phyloP scores from a whole-genome alignment of 768 basidiomycete genomes.

The Hebeloma cylindrosporum region DNA sequence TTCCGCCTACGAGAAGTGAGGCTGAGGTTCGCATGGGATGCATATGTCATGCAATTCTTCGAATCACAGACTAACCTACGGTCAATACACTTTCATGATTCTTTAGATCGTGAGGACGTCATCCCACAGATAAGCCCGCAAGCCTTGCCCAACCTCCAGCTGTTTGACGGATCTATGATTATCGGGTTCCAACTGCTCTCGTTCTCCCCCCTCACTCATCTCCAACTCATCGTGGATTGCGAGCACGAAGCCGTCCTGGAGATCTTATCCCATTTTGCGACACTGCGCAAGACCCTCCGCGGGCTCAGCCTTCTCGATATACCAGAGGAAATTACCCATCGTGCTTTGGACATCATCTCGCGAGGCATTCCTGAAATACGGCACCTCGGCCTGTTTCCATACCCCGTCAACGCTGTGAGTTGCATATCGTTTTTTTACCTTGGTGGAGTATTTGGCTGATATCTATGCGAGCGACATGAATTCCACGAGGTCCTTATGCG shows the following conservation, averaged over 20 bases:
- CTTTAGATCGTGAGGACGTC: constrained; percentile 18
- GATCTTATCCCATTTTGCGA: constrained; percentile 31
- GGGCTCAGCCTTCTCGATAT: constrained; percentile 32
- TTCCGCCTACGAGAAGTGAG: constrained; percentile 52
- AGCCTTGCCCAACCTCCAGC: constrained; percentile 39
- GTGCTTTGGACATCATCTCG: constrained; percentile 22
- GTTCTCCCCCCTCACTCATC: constrained; percentile 41
- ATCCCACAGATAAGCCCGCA: constrained; percentile 7
- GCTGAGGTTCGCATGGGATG: constrained; percentile 52
- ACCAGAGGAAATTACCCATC: constrained; percentile 23
- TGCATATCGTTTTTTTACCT: neutral
- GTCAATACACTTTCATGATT: constrained; percentile 34
- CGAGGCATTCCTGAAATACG: constrained; percentile 23
- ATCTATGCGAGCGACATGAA: constrained; percentile 26
- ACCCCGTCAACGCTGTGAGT: constrained; percentile 29
- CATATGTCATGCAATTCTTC: constrained; percentile 46
- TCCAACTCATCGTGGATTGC: constrained; percentile 45
- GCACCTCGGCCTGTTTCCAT: constrained; percentile 31
- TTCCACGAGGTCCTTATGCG: constrained; percentile 27
- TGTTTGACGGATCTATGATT: constrained; percentile 46
- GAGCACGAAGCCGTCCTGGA: constrained; percentile 29
- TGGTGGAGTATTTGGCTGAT: neutral
- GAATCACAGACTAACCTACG: constrained; percentile 44
- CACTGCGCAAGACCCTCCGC: constrained; percentile 25
- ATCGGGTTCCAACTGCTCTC: constrained; percentile 40